phyloP scores from a whole-genome alignment of 805 yeast genomes.

The Yamadazyma olivae region DNA sequence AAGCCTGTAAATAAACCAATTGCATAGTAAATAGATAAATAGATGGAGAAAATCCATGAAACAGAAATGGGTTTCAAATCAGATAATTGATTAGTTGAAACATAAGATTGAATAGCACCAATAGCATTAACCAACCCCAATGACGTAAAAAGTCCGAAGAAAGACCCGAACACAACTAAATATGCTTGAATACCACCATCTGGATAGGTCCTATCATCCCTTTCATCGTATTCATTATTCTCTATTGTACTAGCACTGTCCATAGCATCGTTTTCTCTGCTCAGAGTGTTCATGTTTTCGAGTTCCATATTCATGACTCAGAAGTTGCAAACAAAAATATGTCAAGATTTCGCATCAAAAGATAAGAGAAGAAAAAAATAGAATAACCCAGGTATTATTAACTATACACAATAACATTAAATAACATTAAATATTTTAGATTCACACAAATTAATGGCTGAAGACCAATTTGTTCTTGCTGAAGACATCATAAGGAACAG shows the following conservation, averaged over 20 bases:
- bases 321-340: too few relatives aligned
- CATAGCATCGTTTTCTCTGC: neutral
- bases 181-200: constrained; percentile 65
- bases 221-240: neutral
- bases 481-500: constrained; percentile 14
- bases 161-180: constrained; percentile 54
- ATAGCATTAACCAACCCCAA: constrained; percentile 57
- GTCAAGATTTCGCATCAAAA: too few relatives aligned
- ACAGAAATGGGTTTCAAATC: constrained; percentile 43
- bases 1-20: constrained; percentile 54
- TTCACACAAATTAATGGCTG: constrained; percentile 2
- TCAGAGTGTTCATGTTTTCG: too few relatives aligned
- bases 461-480: constrained; percentile 12
- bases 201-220: constrained; percentile 33
- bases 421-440: too few relatives aligned
- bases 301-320: too few relatives aligned
- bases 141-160: constrained; percentile 50
- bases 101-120: constrained; percentile 62
- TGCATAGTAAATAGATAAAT: constrained; percentile 45
- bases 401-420: too few relatives aligned
- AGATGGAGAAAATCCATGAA: constrained; percentile 65
- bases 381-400: too few relatives aligned
- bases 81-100: constrained; percentile 52
- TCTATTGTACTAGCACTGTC: neutral
- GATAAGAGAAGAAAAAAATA: too few relatives aligned